Evolutionary conservation across 192 early-diverging fungal species (phyloP).

Genomic region (Coemansia sp.): DNA sequence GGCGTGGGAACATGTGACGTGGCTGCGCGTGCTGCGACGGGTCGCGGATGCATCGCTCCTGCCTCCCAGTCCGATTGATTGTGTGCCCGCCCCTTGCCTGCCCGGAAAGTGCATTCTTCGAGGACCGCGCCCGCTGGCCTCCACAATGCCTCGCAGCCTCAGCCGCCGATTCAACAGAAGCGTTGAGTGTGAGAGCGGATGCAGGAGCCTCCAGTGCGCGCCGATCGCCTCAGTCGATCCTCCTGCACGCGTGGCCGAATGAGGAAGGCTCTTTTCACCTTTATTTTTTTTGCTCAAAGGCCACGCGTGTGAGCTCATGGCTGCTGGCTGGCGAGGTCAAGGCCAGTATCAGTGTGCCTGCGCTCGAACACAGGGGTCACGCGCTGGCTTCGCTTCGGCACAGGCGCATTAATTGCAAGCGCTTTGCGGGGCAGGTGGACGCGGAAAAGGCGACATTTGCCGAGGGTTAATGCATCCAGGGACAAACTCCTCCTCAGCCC

Average conservation of each 20-base stretch:
- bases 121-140: not conserved
- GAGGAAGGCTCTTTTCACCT: not conserved
- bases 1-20: not conserved
- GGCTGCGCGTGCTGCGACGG: not conserved
- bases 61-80: not conserved
- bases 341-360: not conserved
- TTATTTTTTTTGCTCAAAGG: not conserved
- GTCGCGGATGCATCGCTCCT: not conserved
- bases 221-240: not conserved
- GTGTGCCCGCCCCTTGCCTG: not conserved
- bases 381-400: not conserved
- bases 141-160: not conserved
- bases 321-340: not conserved
- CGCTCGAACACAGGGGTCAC: not conserved
- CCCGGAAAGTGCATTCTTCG: not conserved
- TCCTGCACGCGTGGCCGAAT: not conserved
- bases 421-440: not conserved
- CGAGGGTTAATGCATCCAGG: not conserved
- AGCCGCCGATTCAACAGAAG: not conserved
- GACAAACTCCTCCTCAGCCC: not conserved
- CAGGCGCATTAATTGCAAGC: not conserved
- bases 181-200: no score
- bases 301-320: not conserved
- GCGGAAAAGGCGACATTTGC: not conserved
- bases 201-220: no score